These are phyloP conservation scores for Elsinoe necatrix DNA, from an alignment of 2,329 filamentous ascomycete species.

Conservation along the genomic window DNA sequence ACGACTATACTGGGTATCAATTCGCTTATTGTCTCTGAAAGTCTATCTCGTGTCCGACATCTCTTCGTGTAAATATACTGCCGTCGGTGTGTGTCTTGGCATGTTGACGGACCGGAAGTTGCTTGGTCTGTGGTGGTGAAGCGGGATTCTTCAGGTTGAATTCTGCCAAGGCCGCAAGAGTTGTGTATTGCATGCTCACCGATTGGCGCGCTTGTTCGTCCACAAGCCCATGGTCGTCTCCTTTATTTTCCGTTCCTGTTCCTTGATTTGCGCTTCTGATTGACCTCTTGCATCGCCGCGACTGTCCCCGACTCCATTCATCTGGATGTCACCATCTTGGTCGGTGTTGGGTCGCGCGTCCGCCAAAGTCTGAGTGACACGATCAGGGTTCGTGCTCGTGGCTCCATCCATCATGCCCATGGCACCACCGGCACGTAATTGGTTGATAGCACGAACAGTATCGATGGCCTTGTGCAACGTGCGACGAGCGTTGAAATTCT, in stretches of 20 bases:
- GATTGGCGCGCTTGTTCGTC: conserved; percentile 24
- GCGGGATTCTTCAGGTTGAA: background rate
- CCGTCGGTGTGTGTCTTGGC: background rate
- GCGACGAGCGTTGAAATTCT: conserved; percentile 60
- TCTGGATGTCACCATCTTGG: conserved; percentile 25
- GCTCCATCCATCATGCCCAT: conserved; percentile 55
- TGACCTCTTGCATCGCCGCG: conserved; percentile 52
- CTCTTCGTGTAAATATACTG: conserved; percentile 1
- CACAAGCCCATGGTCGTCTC: conserved; percentile 52
- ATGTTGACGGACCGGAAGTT: background rate
- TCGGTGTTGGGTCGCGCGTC: conserved; percentile 22
- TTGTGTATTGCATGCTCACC: background rate
- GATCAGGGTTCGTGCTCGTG: conserved; percentile 46
- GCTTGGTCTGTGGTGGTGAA: background rate
- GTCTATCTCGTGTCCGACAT: background rate
- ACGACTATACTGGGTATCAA: background rate
- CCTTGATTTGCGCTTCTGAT: conserved; percentile 28
- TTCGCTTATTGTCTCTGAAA: background rate
- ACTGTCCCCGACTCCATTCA: conserved; percentile 46
- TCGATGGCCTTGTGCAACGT: conserved; percentile 61
- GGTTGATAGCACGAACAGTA: conserved; percentile 60
- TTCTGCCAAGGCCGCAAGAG: background rate
- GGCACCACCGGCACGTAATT: conserved; percentile 51
- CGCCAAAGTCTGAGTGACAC: conserved; percentile 18
- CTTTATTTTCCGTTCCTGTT: conserved; percentile 41